phyloP scores from a whole-genome alignment of 2,329 filamentous ascomycete species.

The Apiospora sp. region DNA sequence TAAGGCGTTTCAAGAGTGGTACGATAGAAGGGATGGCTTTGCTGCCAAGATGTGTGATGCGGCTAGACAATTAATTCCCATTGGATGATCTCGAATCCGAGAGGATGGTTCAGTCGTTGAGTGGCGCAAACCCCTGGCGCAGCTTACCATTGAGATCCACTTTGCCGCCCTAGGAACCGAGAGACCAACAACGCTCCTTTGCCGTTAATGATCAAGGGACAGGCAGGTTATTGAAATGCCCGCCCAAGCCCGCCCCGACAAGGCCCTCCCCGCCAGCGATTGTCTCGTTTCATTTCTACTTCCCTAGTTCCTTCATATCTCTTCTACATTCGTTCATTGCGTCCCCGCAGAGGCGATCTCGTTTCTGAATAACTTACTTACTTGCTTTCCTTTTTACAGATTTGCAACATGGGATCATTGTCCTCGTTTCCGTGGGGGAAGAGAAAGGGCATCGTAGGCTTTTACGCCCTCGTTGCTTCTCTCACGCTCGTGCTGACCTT shows the following conservation, averaged over 20 bases:
- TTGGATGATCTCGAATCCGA: neutral
- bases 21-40: neutral
- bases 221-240: conserved; percentile 1
- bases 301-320: neutral
- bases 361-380: neutral
- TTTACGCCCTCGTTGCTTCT: neutral
- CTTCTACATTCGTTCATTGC: neutral
- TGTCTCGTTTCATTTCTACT: neutral
- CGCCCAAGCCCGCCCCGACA: neutral
- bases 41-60: conserved; percentile 5
- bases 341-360: neutral
- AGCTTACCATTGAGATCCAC: neutral
- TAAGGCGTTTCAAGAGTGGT: no score
- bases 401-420: conserved; percentile 5
- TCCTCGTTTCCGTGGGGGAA: conserved; percentile 1
- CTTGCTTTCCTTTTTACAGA: neutral
- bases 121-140: neutral
- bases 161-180: neutral
- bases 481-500: neutral
- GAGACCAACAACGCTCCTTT: neutral
- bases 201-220: neutral
- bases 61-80: neutral
- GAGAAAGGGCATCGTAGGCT: neutral
- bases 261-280: neutral
- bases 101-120: neutral